These are phyloP conservation scores for Crithidia mellificae DNA, from an alignment of 208 protist genomes.

Conservation along the genomic window DNA sequence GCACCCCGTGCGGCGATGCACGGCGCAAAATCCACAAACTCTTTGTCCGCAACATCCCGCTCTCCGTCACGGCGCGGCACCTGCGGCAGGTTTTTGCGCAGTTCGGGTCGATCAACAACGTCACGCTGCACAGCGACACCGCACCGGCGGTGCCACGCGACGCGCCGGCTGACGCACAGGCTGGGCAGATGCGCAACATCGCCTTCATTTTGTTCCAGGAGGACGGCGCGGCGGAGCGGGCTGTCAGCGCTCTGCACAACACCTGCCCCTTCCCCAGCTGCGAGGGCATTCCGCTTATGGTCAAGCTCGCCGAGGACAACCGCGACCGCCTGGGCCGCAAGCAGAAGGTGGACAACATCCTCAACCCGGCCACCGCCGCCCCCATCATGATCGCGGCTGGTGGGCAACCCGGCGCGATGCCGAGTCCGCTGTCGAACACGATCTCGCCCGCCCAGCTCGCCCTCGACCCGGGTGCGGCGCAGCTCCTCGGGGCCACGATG, in stretches of 20 bases:
- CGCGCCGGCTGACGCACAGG: constrained; percentile 11
- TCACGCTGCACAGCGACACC: constrained; percentile 77
- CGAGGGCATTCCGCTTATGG: constrained; percentile 64
- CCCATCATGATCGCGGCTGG: constrained; percentile 5
- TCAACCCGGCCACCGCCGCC: background rate
- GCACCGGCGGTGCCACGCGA: constrained; percentile 29
- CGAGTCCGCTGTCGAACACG: constrained; percentile 17
- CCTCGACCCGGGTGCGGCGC: constrained; percentile 13
- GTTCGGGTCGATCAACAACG: constrained; percentile 59
- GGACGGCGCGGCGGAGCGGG: constrained; percentile 61
- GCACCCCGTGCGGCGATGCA: constrained; percentile 65
- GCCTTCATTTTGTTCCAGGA: constrained; percentile 73
- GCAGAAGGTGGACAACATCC: constrained; percentile 17
- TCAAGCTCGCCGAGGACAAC: constrained; percentile 72
- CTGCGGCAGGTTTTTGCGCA: constrained; percentile 48
- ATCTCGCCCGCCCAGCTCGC: constrained; percentile 24
- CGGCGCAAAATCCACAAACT: constrained; percentile 74
- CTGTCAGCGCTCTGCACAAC: constrained; percentile 56
- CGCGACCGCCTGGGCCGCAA: constrained; percentile 50
- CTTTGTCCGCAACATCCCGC: constrained; percentile 85
- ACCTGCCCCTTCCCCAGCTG: constrained; percentile 59
- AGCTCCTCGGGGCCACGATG: constrained; percentile 11
- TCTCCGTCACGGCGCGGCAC: constrained; percentile 45
- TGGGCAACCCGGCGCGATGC: constrained; percentile 11
- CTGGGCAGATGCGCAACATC: constrained; percentile 53